Conservation (phyloP, 2,329 filamentous ascomycete species). For the Venturia effusa region DNA sequence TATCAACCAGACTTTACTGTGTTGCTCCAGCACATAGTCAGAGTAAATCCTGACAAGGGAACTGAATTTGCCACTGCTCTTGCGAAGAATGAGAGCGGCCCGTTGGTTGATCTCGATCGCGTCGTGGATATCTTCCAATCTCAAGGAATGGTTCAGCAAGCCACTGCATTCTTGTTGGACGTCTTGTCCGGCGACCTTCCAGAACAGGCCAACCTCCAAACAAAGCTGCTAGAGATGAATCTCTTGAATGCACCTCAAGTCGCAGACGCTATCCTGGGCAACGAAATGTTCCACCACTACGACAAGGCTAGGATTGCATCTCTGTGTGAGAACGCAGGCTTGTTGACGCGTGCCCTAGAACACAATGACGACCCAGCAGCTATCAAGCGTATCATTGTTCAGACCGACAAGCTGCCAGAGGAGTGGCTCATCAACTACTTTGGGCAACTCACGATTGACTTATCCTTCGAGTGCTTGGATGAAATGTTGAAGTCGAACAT, state of each 20-base stretch:
- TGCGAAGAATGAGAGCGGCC: conserved; percentile 77
- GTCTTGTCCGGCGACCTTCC: conserved; percentile 90
- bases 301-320: conserved; percentile 82
- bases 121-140: conserved; percentile 97
- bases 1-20: conserved; percentile 95
- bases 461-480: conserved; percentile 86
- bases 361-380: conserved; percentile 84
- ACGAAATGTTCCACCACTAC: conserved; percentile 97
- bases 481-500: conserved; percentile 97
- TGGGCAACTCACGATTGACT: conserved; percentile 86
- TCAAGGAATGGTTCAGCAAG: conserved; percentile 94
- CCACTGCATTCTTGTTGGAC: conserved; percentile 94
- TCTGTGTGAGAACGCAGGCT: conserved; percentile 85
- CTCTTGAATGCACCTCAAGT: conserved; percentile 92
- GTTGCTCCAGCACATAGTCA: conserved; percentile 83
- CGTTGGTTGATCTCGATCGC: conserved; percentile 83
- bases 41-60: conserved; percentile 85
- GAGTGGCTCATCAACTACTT: conserved; percentile 94
- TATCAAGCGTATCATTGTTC: conserved; percentile 82
- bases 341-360: conserved; percentile 63
- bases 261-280: conserved; percentile 92
- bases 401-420: conserved; percentile 75
- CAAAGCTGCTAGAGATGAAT: conserved; percentile 95
- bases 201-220: conserved; percentile 88
- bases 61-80: conserved; percentile 89